Evolutionary conservation across 345 rosid genomes (phyloP).

Genomic region (Lepidium didymum): DNA sequence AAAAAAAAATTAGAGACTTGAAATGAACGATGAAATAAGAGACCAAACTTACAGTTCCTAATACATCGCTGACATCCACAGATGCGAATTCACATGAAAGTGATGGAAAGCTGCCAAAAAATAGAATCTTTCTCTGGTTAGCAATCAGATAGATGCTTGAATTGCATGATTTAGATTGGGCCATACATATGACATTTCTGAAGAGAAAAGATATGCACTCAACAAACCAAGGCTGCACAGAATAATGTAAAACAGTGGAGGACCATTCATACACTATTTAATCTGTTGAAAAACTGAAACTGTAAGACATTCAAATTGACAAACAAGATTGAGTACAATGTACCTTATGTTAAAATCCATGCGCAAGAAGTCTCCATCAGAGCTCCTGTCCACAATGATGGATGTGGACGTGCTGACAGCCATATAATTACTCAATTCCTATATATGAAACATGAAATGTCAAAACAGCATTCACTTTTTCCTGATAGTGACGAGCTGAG

Average conservation of each 20-base stretch:
- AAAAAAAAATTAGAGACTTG: background rate
- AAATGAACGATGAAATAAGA: conserved; percentile 10
- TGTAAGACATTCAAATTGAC: background rate
- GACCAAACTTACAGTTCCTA: conserved; percentile 95
- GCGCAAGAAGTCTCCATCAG: conserved; percentile 87
- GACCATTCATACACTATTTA: background rate
- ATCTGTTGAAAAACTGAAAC: background rate
- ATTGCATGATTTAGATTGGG: background rate
- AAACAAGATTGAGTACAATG: background rate
- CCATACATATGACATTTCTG: background rate
- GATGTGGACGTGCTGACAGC: conserved; percentile 73
- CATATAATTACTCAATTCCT: conserved; percentile 86
- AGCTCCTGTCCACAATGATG: conserved; percentile 78
- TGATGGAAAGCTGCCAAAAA: conserved; percentile 74
- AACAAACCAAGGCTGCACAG: background rate
- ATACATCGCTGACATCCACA: conserved; percentile 83
- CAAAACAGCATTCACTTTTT: background rate
- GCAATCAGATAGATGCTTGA: conserved; percentile 10
- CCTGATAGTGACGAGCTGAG: background rate
- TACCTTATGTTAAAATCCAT: conserved; percentile 93
- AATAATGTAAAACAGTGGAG: background rate
- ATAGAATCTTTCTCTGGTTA: conserved; percentile 19
- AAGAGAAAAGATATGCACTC: background rate
- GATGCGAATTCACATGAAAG: conserved; percentile 99
- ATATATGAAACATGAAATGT: conserved; percentile 11